Conservation (phyloP, 805 yeast species). For the Candida namnaoensis region DNA sequence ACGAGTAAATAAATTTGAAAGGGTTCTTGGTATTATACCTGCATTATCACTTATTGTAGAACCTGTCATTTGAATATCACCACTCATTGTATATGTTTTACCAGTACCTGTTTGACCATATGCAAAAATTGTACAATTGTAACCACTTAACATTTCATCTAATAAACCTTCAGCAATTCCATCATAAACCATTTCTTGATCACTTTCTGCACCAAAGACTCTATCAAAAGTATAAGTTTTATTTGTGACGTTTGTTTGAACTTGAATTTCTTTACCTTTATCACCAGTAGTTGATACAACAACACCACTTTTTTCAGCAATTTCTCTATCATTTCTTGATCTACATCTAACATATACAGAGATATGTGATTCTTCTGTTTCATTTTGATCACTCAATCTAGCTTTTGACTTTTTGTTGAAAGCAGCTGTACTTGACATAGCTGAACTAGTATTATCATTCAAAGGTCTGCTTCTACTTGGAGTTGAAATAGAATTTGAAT, state of each 20-base stretch:
- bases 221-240: conserved; percentile 66
- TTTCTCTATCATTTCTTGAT: conserved; percentile 45
- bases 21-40: conserved; percentile 55
- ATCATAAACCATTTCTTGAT: conserved; percentile 58
- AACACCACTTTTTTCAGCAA: conserved; percentile 45
- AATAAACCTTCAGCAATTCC: conserved; percentile 50
- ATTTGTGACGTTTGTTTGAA: conserved; percentile 26
- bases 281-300: conserved; percentile 42
- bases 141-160: conserved; percentile 60
- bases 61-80: conserved; percentile 44
- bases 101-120: conserved; percentile 91
- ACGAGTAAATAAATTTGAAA: conserved; percentile 44
- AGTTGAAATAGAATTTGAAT: no score
- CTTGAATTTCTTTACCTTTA: conserved; percentile 34
- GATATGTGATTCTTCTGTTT: conserved; percentile 27
- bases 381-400: conserved; percentile 3
- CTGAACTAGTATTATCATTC: not conserved
- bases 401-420: conserved; percentile 12
- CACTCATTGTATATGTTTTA: conserved; percentile 69
- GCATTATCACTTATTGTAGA: conserved; percentile 33
- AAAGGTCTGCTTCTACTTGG: no score
- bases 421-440: not conserved
- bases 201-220: conserved; percentile 76
- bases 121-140: conserved; percentile 73
- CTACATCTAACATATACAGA: conserved; percentile 51